Evolutionary conservation across 139 green algal species (phyloP), one percentile per base, ranked within the genome.

Genomic region (Tetradesmus obliquus): DNA sequence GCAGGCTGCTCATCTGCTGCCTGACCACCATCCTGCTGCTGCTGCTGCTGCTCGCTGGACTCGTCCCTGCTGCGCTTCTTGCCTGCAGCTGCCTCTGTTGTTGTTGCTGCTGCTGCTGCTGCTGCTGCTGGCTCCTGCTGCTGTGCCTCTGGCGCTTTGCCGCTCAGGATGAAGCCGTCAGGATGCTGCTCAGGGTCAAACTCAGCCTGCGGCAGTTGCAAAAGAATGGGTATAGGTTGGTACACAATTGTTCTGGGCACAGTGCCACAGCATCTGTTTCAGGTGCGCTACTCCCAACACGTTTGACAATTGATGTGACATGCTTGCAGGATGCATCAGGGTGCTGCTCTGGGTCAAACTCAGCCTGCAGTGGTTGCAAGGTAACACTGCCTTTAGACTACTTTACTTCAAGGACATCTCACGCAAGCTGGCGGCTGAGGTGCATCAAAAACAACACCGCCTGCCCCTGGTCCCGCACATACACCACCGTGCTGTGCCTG

Each of bases 381-480:
- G 45, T 82, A 82, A 45, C 32, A 45, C 32, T 45, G 32, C 32
- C 32, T 45, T 45, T 45, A 45, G 32, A 45, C 32, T 45, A 45
- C 32, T 45, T 45, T 45, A 45, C 32, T 45, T 45, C 32, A 45
- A 45, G 32, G 32, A 45, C 32, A 45, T 45, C 32, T 45, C 32
- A 45, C 32, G 32, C 32, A 45, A 45, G 32, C 88, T 82, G 60
- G 69, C 88, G 88, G 15, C 15, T 71, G 51, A 92, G 53, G 88
- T 79, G 94, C 24, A 97, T 71, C 0, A 89, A 92, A 0, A 97
- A 90, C 10, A 89, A 93, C 24, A 96, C 94, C 45, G 87, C 66
- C 95, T 99, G 97, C 10, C 88, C 87, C 92, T 98, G 95, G 90
- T 99, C 97, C 9, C 89, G 76, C 17, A 99, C 93, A 9, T 93